These are phyloP conservation scores for Narthecium ossifragum DNA, from an alignment of 106 monocot genomes.

Conservation along the genomic window DNA sequence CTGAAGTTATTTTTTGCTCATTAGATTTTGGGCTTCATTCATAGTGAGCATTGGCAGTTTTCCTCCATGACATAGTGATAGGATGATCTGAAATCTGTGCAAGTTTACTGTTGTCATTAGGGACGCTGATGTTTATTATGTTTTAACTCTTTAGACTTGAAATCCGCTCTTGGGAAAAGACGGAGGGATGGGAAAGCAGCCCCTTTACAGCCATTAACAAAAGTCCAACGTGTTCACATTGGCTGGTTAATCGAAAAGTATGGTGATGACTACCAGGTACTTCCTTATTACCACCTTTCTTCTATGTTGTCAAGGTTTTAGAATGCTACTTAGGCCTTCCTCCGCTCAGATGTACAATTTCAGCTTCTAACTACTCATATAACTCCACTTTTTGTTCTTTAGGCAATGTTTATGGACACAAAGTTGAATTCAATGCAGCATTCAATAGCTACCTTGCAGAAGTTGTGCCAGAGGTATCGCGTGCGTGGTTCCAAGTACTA, in stretches of 20 bases:
- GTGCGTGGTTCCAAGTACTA: too few relatives aligned
- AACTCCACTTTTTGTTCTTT: not conserved
- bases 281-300: not conserved
- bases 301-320: not conserved
- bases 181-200: constrained; percentile 66
- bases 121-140: too few relatives aligned
- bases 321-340: too few relatives aligned
- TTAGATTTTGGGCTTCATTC: too few relatives aligned
- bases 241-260: constrained; percentile 66
- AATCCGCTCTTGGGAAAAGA: constrained; percentile 73
- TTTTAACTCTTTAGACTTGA: constrained; percentile 46
- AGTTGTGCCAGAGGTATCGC: constrained; percentile 59
- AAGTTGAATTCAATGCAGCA: constrained; percentile 70
- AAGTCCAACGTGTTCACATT: constrained; percentile 58
- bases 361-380: not conserved
- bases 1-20: too few relatives aligned
- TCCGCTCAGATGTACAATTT: too few relatives aligned
- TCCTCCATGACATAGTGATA: too few relatives aligned
- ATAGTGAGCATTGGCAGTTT: too few relatives aligned
- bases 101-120: not conserved
- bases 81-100: too few relatives aligned
- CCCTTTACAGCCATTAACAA: constrained; percentile 55
- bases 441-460: constrained; percentile 44
- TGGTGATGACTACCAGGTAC: constrained; percentile 79
- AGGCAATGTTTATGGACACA: constrained; percentile 81